Evolutionary conservation across 208 protist genomes (phyloP).

Genomic region (Tritrichomonas musculus): DNA sequence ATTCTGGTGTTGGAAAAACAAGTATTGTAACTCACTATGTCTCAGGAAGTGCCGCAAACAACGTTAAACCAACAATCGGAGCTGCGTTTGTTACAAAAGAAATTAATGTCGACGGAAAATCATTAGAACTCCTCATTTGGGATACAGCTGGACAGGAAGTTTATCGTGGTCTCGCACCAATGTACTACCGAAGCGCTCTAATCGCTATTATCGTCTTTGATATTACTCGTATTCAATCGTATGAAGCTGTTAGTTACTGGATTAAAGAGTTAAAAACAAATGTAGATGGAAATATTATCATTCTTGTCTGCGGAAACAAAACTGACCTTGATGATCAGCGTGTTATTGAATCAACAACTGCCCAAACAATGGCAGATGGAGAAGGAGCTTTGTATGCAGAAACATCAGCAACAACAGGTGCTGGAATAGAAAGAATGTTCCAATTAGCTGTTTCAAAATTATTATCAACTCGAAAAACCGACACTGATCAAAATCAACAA

Average conservation of each 20-base stretch:
- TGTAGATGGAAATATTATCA: conserved; percentile 17
- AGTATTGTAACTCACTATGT: not conserved
- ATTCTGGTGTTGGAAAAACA: not conserved
- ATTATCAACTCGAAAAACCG: not conserved
- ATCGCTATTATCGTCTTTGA: conserved; percentile 17
- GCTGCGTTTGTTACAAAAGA: conserved; percentile 26
- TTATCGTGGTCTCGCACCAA: conserved; percentile 15
- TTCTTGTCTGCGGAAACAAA: conserved; percentile 24
- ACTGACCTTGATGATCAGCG: not conserved
- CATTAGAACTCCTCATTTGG: conserved; percentile 2
- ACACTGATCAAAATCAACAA: not conserved
- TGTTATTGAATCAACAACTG: not conserved
- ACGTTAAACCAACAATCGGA: conserved; percentile 31
- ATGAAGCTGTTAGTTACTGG: conserved; percentile 13
- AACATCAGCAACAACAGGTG: not conserved
- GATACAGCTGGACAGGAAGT: conserved; percentile 31
- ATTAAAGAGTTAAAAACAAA: not conserved
- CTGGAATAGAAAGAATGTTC: conserved; percentile 4
- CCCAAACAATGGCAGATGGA: not conserved
- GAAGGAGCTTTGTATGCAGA: not conserved
- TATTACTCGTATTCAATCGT: not conserved
- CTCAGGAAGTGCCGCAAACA: not conserved
- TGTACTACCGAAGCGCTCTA: conserved; percentile 19
- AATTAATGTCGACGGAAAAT: not conserved
- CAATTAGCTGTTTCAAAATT: not conserved